Evolutionary conservation across 371 early-diverging fungal genomes (phyloP), one percentile per base, ranked within the genome.

Genomic region (Mortierella sp.): DNA sequence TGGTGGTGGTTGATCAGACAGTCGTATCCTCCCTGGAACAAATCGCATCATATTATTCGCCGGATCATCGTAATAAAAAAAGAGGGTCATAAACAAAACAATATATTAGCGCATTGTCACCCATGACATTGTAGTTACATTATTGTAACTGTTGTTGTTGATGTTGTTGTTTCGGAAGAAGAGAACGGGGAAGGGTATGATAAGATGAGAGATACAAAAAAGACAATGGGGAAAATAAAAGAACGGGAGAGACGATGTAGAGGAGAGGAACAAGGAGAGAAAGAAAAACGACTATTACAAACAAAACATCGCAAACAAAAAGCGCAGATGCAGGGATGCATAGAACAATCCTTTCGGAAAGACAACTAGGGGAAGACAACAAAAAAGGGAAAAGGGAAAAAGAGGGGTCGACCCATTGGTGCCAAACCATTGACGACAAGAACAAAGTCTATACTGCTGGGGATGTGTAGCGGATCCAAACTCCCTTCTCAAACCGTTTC

Each of bases 21-120:
- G 74, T 21, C 71, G 85, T 42, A 84, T 84, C 52, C 82, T 63
- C 3, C 85, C 85, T 84, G 34, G 24, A 42, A 3, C n/a, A 24
- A 3, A 42, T 38, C 68, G 24, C 34, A 38, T 38, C 42, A 65
- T 24, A 34, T 38, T 65, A 68, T 68, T 34, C 44, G 44, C 10
- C 21, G 44, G 9, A 34, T 63, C 68, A 68, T 21, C 42, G 24
- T 1, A 16, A 38, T 8, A 21, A 65, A 58, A 58, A 63, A 63
- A 38, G 14, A 24, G 24, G 9, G 34, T 3, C 6, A 38, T 38
- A 65, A 21, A 38, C 16, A 19, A 9, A n/a, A n/a, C n/a, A n/a
- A 38, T 7, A 8, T n/a, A 55, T 65, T 65, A 65, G 65, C 38
- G 38, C 38, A 65, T 6, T 65, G 65, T 55, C 55, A 55, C 50